Conservation (phyloP, 345 rosid species). For the Odontarrhena argentea region DNA sequence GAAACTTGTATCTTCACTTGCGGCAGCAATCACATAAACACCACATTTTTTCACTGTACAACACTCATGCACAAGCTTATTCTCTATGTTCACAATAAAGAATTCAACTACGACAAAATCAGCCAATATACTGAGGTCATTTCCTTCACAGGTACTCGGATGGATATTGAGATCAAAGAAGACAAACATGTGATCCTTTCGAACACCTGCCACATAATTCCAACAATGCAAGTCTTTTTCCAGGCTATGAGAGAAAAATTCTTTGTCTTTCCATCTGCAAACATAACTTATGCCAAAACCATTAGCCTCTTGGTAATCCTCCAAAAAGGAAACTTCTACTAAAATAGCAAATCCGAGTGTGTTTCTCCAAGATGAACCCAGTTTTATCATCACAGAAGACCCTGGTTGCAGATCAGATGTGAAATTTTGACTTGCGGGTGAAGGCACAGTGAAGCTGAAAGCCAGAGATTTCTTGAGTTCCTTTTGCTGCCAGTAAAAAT, state of each 20-base stretch:
- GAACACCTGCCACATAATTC: not conserved
- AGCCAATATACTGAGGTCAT: conserved; percentile 4
- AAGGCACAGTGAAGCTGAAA: too few relatives aligned
- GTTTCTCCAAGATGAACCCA: too few relatives aligned
- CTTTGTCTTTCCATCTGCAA: conserved; percentile 17
- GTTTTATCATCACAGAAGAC: too few relatives aligned
- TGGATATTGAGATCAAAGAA: conserved; percentile 12
- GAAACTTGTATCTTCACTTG: not conserved
- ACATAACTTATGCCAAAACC: conserved; percentile 3
- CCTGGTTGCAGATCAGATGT: too few relatives aligned
- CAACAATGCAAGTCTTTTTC: conserved; percentile 5
- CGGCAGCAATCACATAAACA: conserved; percentile 1
- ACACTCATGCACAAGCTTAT: not conserved
- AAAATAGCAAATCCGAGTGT: not conserved
- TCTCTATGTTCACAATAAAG: not conserved
- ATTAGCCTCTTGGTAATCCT: not conserved
- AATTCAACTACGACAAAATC: conserved; percentile 16
- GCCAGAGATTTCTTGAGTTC: too few relatives aligned
- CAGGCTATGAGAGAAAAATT: not conserved
- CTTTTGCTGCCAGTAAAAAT: too few relatives aligned
- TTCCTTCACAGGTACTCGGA: not conserved
- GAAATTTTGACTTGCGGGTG: too few relatives aligned
- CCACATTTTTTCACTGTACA: conserved; percentile 16
- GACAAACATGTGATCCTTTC: conserved; percentile 14
- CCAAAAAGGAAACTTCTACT: not conserved